Evolutionary conservation across 2,329 filamentous ascomycete genomes (phyloP).

Genomic region (Colletotrichum neosansevieriae): DNA sequence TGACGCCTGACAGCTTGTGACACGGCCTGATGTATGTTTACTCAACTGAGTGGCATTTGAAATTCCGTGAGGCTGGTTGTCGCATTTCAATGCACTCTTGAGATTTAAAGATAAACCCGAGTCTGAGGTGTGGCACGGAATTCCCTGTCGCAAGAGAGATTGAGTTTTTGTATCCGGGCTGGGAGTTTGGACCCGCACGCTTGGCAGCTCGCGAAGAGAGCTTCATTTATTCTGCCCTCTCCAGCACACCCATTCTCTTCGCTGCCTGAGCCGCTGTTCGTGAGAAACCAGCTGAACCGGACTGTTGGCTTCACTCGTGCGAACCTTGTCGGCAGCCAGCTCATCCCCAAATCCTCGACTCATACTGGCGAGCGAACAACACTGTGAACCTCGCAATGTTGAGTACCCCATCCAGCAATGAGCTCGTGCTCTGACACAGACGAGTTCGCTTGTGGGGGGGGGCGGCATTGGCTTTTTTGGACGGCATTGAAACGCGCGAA

Average conservation of each 20-base stretch:
- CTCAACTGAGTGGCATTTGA: background rate
- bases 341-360: no score
- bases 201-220: background rate
- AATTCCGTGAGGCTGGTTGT: background rate
- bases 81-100: background rate
- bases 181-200: constrained; percentile 7
- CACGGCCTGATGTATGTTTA: constrained; percentile 1
- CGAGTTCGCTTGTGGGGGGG: background rate
- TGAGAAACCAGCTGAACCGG: background rate
- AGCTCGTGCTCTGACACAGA: constrained; percentile 32
- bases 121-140: background rate
- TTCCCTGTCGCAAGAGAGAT: background rate
- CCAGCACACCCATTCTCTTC: no score
- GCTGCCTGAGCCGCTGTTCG: no score
- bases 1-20: background rate
- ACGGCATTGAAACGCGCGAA: constrained; percentile 18
- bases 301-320: background rate
- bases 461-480: constrained; percentile 7
- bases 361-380: no score
- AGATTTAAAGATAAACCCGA: background rate
- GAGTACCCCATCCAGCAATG: background rate
- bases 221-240: background rate
- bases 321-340: no score
- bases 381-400: background rate
- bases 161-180: constrained; percentile 6